A percentile compares a stretch with the other conserved stretches of the same genome.
These are phyloP conservation scores for Dactylellina drechsleri DNA, from an alignment of 2,329 filamentous ascomycete genomes.

Conservation along the genomic window DNA sequence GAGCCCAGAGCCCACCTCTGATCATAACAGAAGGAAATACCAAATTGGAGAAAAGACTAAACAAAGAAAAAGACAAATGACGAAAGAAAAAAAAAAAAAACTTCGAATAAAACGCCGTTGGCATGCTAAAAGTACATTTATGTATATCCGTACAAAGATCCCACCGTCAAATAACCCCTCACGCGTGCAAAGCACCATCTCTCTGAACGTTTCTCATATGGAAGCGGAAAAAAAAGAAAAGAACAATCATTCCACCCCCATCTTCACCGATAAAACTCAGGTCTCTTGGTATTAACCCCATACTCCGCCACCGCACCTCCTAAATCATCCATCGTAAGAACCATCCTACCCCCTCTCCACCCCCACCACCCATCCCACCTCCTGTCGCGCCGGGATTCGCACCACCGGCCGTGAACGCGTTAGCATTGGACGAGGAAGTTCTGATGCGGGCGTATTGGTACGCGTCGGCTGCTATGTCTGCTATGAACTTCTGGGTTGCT, in stretches of 20 bases:
- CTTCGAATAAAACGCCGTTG: slow-evolving; percentile 21
- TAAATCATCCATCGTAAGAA: slow-evolving; percentile 97
- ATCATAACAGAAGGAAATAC: background rate
- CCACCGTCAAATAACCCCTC: background rate
- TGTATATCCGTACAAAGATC: slow-evolving; percentile 13
- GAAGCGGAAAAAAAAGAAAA: slow-evolving; percentile 25
- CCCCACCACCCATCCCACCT: slow-evolving; percentile 65
- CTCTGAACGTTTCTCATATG: background rate
- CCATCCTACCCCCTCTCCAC: slow-evolving; percentile 86
- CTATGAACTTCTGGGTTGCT: slow-evolving; percentile 98
- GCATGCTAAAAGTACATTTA: slow-evolving; percentile 54
- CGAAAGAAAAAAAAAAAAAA: background rate
- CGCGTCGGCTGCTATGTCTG: slow-evolving; percentile 94
- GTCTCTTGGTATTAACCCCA: slow-evolving; percentile 94
- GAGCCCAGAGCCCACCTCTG: background rate
- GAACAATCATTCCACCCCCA: background rate
- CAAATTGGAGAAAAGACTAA: background rate
- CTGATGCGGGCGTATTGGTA: slow-evolving; percentile 98
- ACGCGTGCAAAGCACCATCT: background rate
- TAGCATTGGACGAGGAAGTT: slow-evolving; percentile 83
- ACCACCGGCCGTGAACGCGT: slow-evolving; percentile 75
- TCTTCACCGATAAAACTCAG: slow-evolving; percentile 87
- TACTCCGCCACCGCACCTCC: slow-evolving; percentile 99
- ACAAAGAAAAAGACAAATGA: slow-evolving; percentile 4
- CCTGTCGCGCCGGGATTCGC: slow-evolving; percentile 65